These are phyloP conservation scores for Saitozyma podzolica DNA, from an alignment of 768 basidiomycete genomes.

Conservation along the genomic window DNA sequence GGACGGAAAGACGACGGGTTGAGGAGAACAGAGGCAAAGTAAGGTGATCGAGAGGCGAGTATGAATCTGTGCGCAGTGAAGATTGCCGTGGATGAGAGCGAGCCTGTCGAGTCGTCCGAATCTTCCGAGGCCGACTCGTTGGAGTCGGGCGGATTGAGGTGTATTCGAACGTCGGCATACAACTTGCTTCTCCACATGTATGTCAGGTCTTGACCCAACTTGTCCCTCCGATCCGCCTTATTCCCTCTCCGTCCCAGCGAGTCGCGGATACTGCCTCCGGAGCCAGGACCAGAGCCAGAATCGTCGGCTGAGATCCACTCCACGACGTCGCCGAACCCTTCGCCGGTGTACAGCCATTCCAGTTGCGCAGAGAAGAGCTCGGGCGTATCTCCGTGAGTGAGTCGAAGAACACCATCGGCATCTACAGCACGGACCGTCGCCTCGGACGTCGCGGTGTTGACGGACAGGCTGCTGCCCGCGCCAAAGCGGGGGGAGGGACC, in stretches of 20 bases:
- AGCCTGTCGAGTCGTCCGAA: slow-evolving; percentile 28
- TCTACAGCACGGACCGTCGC: slow-evolving; percentile 15
- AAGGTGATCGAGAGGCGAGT: slow-evolving; percentile 81
- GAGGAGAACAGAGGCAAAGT: slow-evolving; percentile 79
- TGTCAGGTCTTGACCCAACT: slow-evolving; percentile 86
- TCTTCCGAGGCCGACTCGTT: slow-evolving; percentile 7
- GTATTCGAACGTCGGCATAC: slow-evolving; percentile 85
- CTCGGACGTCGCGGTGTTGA: slow-evolving; percentile 8
- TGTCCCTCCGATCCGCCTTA: slow-evolving; percentile 68
- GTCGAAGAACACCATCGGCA: slow-evolving; percentile 18
- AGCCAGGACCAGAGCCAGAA: not conserved
- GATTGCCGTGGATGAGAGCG: slow-evolving; percentile 64
- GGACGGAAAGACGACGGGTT: slow-evolving; percentile 59
- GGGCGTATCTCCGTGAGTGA: slow-evolving; percentile 59
- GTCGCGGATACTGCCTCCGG: slow-evolving; percentile 53
- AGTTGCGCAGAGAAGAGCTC: slow-evolving; percentile 84
- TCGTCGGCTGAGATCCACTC: slow-evolving; percentile 48
- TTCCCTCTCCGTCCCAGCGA: slow-evolving; percentile 53
- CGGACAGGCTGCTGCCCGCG: slow-evolving; percentile 11
- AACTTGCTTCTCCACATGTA: slow-evolving; percentile 96
- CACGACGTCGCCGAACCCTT: slow-evolving; percentile 70
- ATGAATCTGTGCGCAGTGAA: slow-evolving; percentile 94
- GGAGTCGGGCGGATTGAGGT: slow-evolving; percentile 54
- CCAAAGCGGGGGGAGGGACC: slow-evolving; percentile 6
- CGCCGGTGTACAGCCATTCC: slow-evolving; percentile 87